Base-by-base conservation (phyloP, 73 alveolate genomes). In the Uronychia setigera region DNA sequence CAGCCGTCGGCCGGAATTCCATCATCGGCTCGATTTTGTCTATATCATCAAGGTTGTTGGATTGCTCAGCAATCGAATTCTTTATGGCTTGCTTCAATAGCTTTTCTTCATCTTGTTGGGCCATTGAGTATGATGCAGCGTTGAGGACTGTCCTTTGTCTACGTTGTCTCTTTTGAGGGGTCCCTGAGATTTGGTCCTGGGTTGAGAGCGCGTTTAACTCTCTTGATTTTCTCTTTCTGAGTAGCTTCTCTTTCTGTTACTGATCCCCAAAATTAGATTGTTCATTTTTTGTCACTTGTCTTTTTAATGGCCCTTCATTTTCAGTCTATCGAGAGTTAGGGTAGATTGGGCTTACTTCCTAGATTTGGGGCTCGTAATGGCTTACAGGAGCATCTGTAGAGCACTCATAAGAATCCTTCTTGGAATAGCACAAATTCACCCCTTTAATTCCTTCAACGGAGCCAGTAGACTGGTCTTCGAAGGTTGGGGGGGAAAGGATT, bases 1-100 rank as follows among this genome's bases (percentile, higher is more conserved):
- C 81, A 27, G 58, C 81, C 27, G 88, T 59, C 25, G 88, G 88
- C 26, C 76, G 5, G 35, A 33, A 81, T n/a, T 27, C 81, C 59
- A 59, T 81, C 88, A 81, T 81, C 11, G 59, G 76, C 30, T 59
- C 35, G 29, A 80, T 59, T 80, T 80, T 26, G 28, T 60, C 29
- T 26, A 80, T 35, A 5, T 78, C 84, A 19, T 46, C 67, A 19
- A 46, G 5, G 67, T 19, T 46, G 19, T 46, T 46, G 5, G 67
- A 46, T 19, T 46, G 67, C 67, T 46, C 67, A 11, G 67, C 67
- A 5, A 46, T 11, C 5, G 67, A 46, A 46, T 46, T 46, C 67
- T 46, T 46, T 46, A 46, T 5, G 5, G 67, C 67, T 11, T 11
- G 67, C 67, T 46, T 46, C 67, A 46, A 19, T 11, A 46, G 67